These are phyloP conservation scores for Zygoascus meyerae DNA, from an alignment of 1,139 yeast species.

Conservation along the genomic window DNA sequence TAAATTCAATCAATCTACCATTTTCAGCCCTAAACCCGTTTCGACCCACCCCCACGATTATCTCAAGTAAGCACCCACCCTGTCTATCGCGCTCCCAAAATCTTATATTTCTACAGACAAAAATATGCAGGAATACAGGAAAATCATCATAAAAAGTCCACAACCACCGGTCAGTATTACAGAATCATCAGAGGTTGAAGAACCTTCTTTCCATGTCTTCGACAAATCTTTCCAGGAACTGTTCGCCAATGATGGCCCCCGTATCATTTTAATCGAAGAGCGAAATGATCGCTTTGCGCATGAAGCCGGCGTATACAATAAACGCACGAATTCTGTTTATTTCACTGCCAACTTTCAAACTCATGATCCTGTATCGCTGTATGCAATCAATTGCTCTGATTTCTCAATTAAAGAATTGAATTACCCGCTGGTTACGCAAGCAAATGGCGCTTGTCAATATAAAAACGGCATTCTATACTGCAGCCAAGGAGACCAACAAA, in stretches of 20 bases:
- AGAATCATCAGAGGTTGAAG: too few relatives aligned
- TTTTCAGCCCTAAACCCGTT: too few relatives aligned
- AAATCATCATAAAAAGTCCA: too few relatives aligned
- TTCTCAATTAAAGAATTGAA: constrained; percentile 12
- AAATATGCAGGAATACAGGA: too few relatives aligned
- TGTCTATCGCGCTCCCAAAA: too few relatives aligned
- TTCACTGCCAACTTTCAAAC: constrained; percentile 22
- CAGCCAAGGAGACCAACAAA: constrained; percentile 20
- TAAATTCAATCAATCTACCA: too few relatives aligned
- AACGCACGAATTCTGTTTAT: constrained; percentile 20
- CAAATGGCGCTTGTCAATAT: constrained; percentile 23
- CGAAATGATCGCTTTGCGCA: constrained; percentile 20
- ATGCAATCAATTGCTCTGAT: constrained; percentile 8
- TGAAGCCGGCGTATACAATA: constrained; percentile 26
- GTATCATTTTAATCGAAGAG: neutral
- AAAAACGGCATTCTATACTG: constrained; percentile 22
- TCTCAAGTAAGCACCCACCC: too few relatives aligned
- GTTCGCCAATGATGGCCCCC: neutral
- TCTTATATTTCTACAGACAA: too few relatives aligned
- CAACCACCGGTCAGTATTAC: too few relatives aligned
- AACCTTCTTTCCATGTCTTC: neutral
- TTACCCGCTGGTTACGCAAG: constrained; percentile 18
- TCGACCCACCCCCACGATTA: too few relatives aligned
- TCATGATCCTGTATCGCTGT: constrained; percentile 11
- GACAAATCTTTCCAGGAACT: neutral